phyloP scores from a whole-genome alignment of 2,329 filamentous ascomycete species.

The Plenodomus lindquistii region DNA sequence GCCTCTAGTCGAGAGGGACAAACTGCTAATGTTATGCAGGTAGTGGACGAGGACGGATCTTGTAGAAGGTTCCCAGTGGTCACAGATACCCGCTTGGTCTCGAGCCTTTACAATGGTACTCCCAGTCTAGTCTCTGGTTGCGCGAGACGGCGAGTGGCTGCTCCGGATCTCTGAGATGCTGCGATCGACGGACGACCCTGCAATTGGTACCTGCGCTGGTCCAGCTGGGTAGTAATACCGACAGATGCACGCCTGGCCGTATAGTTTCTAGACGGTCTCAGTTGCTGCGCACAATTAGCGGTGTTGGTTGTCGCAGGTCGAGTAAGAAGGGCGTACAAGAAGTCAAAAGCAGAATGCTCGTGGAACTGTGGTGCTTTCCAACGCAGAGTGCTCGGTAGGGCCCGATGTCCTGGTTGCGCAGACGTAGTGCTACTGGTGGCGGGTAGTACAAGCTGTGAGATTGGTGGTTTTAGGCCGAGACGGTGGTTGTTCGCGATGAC shows the following conservation, averaged over 20 bases:
- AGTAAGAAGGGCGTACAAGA: conserved; percentile 46
- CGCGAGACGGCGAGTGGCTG: conserved; percentile 33
- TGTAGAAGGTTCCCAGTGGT: conserved; percentile 34
- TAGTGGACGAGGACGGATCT: conserved; percentile 33
- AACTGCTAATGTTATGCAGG: conserved; percentile 39
- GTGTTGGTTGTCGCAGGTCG: conserved; percentile 42
- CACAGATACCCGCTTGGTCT: conserved; percentile 33
- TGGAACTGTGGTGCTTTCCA: conserved; percentile 43
- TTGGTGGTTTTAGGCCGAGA: conserved; percentile 40
- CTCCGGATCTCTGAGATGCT: conserved; percentile 33
- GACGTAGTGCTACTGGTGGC: conserved; percentile 48
- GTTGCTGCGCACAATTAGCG: conserved; percentile 43
- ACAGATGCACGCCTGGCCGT: conserved; percentile 49
- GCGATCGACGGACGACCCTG: conserved; percentile 30
- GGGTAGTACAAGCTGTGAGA: conserved; percentile 44
- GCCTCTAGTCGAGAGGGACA: conserved; percentile 37
- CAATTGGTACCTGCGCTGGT: conserved; percentile 44
- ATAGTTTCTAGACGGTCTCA: conserved; percentile 51
- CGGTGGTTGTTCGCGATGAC: conserved; percentile 31
- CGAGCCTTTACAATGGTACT: conserved; percentile 34
- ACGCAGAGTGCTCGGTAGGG: conserved; percentile 43
- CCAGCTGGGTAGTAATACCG: conserved; percentile 45
- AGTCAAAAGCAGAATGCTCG: conserved; percentile 42
- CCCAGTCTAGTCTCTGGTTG: conserved; percentile 33
- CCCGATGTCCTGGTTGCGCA: conserved; percentile 54